Conservation (phyloP, 139 green algal genomes). For the Raphidocelis subcapitata region DNA sequence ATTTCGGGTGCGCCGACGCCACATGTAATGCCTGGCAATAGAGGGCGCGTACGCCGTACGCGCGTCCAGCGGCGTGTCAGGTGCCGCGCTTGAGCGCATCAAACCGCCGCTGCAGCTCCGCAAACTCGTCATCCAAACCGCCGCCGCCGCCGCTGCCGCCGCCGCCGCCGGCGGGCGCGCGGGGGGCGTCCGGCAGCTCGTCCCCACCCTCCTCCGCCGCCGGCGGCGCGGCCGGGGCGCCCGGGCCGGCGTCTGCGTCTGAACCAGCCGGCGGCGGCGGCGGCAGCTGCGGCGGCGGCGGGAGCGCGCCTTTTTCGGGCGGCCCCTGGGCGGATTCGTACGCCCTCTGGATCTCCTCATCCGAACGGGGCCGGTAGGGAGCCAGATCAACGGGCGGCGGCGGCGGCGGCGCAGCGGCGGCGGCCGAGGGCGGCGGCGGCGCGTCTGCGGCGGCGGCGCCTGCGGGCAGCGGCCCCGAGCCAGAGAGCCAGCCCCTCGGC, state of each 20-base stretch:
- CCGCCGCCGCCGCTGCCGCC: background rate
- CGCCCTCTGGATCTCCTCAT: conserved; percentile 38
- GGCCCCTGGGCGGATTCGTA: conserved; percentile 62
- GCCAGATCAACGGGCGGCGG: background rate
- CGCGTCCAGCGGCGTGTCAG: too few species aligned
- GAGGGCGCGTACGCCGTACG: too few species aligned
- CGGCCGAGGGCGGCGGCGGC: background rate
- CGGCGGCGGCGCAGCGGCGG: background rate
- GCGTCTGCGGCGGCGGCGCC: background rate
- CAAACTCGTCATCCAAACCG: conserved; percentile 37
- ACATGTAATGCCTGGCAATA: too few species aligned
- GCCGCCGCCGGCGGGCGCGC: conserved; percentile 6
- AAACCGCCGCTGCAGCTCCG: conserved; percentile 58
- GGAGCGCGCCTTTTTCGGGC: conserved; percentile 38
- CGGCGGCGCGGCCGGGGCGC: background rate
- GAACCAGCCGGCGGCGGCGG: conserved; percentile 6
- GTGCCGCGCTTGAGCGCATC: conserved; percentile 69
- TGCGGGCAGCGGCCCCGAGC: background rate
- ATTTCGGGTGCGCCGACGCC: too few species aligned
- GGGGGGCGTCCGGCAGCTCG: background rate
- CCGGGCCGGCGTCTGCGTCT: background rate
- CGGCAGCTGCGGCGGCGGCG: background rate
- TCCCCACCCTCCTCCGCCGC: background rate
- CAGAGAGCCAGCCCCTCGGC: background rate
- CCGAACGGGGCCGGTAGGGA: conserved; percentile 14